phyloP scores from a whole-genome alignment of 148 eudicot species.

The Cornus controversa region DNA sequence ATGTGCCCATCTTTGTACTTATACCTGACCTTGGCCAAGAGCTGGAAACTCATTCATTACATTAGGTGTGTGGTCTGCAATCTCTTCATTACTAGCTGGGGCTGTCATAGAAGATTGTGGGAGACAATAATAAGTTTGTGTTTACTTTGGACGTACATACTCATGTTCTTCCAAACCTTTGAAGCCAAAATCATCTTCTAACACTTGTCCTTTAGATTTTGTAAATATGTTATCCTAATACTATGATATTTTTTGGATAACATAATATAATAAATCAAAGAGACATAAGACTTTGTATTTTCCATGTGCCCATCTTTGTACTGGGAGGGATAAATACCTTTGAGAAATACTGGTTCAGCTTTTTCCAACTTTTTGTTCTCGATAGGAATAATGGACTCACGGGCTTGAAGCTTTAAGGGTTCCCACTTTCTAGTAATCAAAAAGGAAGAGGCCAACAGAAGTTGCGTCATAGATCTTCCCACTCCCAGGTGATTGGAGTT shows the following conservation, averaged over 20 bases:
- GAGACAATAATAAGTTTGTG: no score
- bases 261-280: no score
- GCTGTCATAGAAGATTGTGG: not conserved
- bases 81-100: not conserved
- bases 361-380: not conserved
- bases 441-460: not conserved
- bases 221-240: no score
- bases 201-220: no score
- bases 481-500: not conserved
- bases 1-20: not conserved
- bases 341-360: not conserved
- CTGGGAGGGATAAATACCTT: no score
- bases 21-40: not conserved
- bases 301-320: no score
- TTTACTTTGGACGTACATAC: no score
- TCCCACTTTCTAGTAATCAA: not conserved
- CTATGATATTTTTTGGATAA: no score
- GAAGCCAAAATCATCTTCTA: no score
- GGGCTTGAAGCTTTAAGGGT: not conserved
- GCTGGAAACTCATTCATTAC: not conserved
- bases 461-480: not conserved
- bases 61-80: not conserved
- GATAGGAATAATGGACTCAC: not conserved
- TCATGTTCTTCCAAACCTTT: no score
- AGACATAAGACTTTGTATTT: no score